Percentiles rank a stretch among this genome's conserved stretches.
phyloP scores from a whole-genome alignment of 495 filamentous ascomycete species.

The Friedmanniomyces simplex region DNA sequence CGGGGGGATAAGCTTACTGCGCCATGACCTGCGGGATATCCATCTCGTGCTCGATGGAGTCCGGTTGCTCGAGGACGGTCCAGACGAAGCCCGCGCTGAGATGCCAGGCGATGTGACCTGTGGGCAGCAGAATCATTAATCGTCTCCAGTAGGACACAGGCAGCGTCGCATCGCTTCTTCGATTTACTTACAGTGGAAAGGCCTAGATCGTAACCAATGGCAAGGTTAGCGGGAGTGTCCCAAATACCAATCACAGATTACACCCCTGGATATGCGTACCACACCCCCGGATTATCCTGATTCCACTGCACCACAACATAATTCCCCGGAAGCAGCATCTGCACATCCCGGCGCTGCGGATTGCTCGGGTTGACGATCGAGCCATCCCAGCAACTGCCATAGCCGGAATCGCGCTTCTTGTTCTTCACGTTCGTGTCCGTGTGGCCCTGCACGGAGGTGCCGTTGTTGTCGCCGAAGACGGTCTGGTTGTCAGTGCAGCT shows the following conservation, averaged over 20 bases:
- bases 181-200: too few relatives aligned
- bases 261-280: slow-evolving; percentile 9
- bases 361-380: slow-evolving; percentile 9
- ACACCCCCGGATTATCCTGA: slow-evolving; percentile 22
- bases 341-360: slow-evolving; percentile 16
- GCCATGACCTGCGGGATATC: slow-evolving; percentile 20
- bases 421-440: background rate
- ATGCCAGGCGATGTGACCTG: slow-evolving; percentile 25
- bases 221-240: too few relatives aligned
- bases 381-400: slow-evolving; percentile 14
- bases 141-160: background rate
- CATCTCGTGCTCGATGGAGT: slow-evolving; percentile 6
- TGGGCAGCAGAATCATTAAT: background rate
- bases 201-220: too few relatives aligned
- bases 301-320: slow-evolving; percentile 22
- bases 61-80: slow-evolving; percentile 7
- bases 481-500: background rate
- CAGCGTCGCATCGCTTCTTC: too few relatives aligned
- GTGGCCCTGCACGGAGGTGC: background rate
- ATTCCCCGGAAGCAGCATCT: slow-evolving; percentile 7
- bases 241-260: too few relatives aligned
- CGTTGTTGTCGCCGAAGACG: slow-evolving; percentile 1
- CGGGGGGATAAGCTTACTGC: background rate
- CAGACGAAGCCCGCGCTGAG: slow-evolving; percentile 16
- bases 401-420: background rate